A percentile compares a stretch with the other conserved stretches of the same genome.
Conservation (phyloP, 139 green algal genomes). For the Medakamo hakoo region DNA sequence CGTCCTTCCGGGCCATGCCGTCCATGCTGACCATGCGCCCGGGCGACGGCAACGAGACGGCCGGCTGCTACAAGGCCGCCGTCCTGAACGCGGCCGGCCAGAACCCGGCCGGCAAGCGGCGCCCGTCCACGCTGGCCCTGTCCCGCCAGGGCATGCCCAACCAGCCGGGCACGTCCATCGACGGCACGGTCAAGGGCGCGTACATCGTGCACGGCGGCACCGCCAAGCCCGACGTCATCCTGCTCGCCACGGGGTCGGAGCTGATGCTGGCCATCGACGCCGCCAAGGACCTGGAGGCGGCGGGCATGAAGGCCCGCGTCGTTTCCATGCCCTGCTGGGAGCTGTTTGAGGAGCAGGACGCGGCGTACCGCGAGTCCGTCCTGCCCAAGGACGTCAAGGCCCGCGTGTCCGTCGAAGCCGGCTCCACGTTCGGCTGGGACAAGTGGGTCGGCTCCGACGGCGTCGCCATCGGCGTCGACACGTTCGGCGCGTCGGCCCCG, state of each 20-base stretch:
- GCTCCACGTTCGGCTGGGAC: constrained; percentile 78
- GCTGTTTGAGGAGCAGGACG: constrained; percentile 86
- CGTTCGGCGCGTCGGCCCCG: constrained; percentile 86
- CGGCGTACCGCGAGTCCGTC: constrained; percentile 58
- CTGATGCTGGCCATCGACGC: constrained; percentile 71
- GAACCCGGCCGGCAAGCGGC: constrained; percentile 33
- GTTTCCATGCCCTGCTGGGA: constrained; percentile 94
- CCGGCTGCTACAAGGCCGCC: constrained; percentile 80
- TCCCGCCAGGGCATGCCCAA: constrained; percentile 95
- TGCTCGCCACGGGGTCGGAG: constrained; percentile 87
- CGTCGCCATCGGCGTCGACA: constrained; percentile 73
- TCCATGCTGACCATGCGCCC: constrained; percentile 93
- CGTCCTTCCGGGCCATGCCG: constrained; percentile 95
- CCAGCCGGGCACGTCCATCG: constrained; percentile 58
- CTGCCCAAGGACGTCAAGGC: constrained; percentile 52
- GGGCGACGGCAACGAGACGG: constrained; percentile 90
- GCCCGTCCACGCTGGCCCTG: constrained; percentile 76
- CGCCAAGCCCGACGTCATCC: constrained; percentile 69
- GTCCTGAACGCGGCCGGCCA: constrained; percentile 31
- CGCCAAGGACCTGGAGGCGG: constrained; percentile 53
- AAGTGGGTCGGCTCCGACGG: constrained; percentile 68
- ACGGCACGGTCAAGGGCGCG: constrained; percentile 68
- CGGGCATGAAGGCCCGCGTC: constrained; percentile 78
- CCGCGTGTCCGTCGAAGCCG: constrained; percentile 85
- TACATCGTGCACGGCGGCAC: constrained; percentile 67